Evolutionary conservation across 108 stramenopile genomes (phyloP).

Genomic region (Cylindrotheca fusiformis): DNA sequence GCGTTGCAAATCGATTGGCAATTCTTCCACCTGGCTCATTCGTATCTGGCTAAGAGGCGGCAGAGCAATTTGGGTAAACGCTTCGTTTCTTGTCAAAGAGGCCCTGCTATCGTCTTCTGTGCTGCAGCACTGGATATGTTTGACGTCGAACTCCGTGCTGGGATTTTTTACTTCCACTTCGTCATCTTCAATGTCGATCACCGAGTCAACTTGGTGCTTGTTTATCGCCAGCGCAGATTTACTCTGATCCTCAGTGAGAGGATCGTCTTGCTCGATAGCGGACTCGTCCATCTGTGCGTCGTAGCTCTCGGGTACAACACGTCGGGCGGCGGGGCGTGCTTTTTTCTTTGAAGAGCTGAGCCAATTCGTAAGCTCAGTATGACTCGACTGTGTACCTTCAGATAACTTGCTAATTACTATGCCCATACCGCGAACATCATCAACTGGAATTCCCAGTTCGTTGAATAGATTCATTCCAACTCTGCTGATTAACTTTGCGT

Average conservation of each 20-base stretch:
- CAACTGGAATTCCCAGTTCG: constrained; percentile 52
- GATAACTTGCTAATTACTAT: constrained; percentile 70
- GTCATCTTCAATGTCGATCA: not conserved
- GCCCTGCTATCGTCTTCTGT: too few relatives aligned
- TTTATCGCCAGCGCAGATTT: not conserved
- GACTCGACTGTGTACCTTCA: constrained; percentile 5
- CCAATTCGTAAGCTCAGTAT: not conserved
- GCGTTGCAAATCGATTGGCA: constrained; percentile 35
- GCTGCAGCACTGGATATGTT: not conserved
- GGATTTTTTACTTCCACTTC: not conserved
- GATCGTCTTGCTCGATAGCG: not conserved
- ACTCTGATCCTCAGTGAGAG: not conserved
- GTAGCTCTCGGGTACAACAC: not conserved
- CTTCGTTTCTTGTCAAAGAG: too few relatives aligned
- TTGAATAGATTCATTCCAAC: constrained; percentile 55
- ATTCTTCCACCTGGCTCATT: constrained; percentile 41
- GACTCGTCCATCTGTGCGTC: not conserved
- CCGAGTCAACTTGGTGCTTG: not conserved
- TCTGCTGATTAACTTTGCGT: constrained; percentile 42
- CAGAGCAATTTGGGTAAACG: constrained; percentile 16
- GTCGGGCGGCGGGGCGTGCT: not conserved
- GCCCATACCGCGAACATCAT: constrained; percentile 85
- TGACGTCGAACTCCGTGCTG: not conserved
- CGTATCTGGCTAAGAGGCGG: constrained; percentile 51
- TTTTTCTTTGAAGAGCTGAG: not conserved